A percentile compares a stretch with the other conserved stretches of the same genome.
These are phyloP conservation scores for Saccharomycopsis capsularis DNA, from an alignment of 805 yeast species.

Conservation along the genomic window DNA sequence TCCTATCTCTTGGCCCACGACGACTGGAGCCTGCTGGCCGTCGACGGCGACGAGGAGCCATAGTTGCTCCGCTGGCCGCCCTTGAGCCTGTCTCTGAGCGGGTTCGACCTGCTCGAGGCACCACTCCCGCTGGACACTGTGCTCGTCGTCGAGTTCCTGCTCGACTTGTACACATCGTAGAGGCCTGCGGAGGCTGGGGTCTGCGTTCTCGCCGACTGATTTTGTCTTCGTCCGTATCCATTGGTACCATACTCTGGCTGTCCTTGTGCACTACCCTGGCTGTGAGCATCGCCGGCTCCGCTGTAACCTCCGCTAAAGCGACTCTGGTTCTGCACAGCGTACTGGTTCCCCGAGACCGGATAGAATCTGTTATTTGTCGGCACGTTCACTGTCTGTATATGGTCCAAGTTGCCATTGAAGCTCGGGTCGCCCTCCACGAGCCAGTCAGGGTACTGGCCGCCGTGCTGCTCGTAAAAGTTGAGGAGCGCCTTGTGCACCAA, in stretches of 20 bases:
- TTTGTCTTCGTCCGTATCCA: not conserved
- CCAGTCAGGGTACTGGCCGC: conserved; percentile 19
- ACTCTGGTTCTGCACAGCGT: conserved; percentile 1
- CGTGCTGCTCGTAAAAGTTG: conserved; percentile 14
- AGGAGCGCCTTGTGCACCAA: conserved; percentile 20
- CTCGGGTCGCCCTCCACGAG: conserved; percentile 19
- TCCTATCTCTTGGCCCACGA: conserved; percentile 5
- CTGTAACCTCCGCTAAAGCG: too few species aligned
- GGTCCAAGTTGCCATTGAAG: conserved; percentile 4
- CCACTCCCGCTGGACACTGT: conserved; percentile 1
- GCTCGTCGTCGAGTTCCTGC: conserved; percentile 1
- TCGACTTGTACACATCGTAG: conserved; percentile 19
- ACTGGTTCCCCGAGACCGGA: conserved; percentile 19
- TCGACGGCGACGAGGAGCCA: conserved; percentile 3
- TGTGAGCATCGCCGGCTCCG: not conserved
- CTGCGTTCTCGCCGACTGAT: conserved; percentile 14
- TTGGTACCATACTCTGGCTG: conserved; percentile 1
- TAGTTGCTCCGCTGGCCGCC: conserved; percentile 11
- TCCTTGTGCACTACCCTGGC: too few species aligned
- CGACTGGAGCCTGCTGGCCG: conserved; percentile 10
- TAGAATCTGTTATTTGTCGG: conserved; percentile 8
- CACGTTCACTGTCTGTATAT: conserved; percentile 4
- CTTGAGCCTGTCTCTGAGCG: conserved; percentile 17
- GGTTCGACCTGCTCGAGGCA: not conserved
- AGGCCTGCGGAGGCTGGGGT: conserved; percentile 22